Evolutionary conservation across 2,329 filamentous ascomycete genomes (phyloP).

Genomic region (Xylaria sp.): DNA sequence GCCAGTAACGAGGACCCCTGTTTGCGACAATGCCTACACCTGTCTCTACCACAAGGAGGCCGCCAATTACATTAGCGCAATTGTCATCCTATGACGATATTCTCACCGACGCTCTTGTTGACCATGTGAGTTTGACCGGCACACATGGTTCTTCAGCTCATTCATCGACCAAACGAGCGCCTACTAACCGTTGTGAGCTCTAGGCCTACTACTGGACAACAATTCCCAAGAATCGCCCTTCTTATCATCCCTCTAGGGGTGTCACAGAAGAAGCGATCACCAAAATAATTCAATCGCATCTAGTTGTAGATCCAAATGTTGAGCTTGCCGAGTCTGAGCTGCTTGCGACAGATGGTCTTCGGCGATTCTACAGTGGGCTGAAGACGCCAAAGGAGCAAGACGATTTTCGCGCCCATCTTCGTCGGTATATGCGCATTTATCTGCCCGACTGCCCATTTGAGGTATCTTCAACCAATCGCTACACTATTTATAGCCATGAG

Average conservation of each 20-base stretch:
- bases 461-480: slow-evolving; percentile 89
- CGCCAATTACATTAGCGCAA: slow-evolving; percentile 84
- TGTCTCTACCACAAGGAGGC: slow-evolving; percentile 63
- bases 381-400: slow-evolving; percentile 82
- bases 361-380: slow-evolving; percentile 74
- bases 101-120: slow-evolving; percentile 91
- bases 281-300: slow-evolving; percentile 69
- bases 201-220: slow-evolving; percentile 96
- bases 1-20: slow-evolving; percentile 13
- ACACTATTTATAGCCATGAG: slow-evolving; percentile 90
- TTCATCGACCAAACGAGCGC: slow-evolving; percentile 15
- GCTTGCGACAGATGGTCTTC: slow-evolving; percentile 76
- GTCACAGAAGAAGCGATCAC: slow-evolving; percentile 73
- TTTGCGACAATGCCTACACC: slow-evolving; percentile 52
- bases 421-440: slow-evolving; percentile 93
- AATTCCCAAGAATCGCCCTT: slow-evolving; percentile 91
- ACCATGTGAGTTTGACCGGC: slow-evolving; percentile 75
- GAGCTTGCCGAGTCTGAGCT: slow-evolving; percentile 76
- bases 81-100: slow-evolving; percentile 95
- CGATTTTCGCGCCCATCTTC: slow-evolving; percentile 85
- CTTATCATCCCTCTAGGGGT: slow-evolving; percentile 85
- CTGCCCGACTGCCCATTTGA: slow-evolving; percentile 94
- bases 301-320: slow-evolving; percentile 79
- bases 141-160: slow-evolving; percentile 7
- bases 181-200: slow-evolving; percentile 38